Evolutionary conservation across 1,284 basidiomycete species (phyloP).

Genomic region (Trichosporon sp.): DNA sequence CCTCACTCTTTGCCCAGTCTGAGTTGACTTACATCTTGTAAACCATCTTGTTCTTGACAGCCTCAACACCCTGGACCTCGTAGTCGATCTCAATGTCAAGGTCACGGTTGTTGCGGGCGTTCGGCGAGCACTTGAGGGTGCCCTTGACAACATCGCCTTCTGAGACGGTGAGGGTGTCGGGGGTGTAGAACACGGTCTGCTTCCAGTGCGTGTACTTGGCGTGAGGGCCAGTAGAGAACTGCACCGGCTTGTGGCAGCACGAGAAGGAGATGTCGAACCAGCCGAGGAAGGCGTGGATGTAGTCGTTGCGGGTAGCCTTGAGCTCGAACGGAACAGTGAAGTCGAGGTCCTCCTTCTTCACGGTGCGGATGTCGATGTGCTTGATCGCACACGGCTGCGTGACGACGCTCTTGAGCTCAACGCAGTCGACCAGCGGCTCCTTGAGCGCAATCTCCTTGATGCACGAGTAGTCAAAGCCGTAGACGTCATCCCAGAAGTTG

Average conservation of each 20-base stretch:
- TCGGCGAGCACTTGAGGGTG: slow-evolving; percentile 69
- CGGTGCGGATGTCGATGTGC: slow-evolving; percentile 86
- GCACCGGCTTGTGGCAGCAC: slow-evolving; percentile 92
- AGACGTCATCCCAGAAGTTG: slow-evolving; percentile 99
- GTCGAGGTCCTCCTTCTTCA: slow-evolving; percentile 89
- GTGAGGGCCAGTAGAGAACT: slow-evolving; percentile 92
- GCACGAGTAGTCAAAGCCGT: slow-evolving; percentile 98
- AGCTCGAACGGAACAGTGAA: slow-evolving; percentile 79
- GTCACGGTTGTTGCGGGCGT: slow-evolving; percentile 84
- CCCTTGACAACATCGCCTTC: slow-evolving; percentile 70
- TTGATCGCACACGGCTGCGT: slow-evolving; percentile 83
- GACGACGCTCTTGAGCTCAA: slow-evolving; percentile 86
- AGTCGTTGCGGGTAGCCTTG: slow-evolving; percentile 83
- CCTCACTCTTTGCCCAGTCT: background rate
- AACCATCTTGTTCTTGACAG: slow-evolving; percentile 41
- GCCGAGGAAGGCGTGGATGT: slow-evolving; percentile 96
- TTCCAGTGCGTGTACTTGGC: slow-evolving; percentile 98
- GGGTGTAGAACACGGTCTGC: slow-evolving; percentile 96
- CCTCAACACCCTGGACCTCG: slow-evolving; percentile 51
- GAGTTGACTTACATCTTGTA: slow-evolving; percentile 51
- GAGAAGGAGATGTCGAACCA: slow-evolving; percentile 99
- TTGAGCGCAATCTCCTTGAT: slow-evolving; percentile 98
- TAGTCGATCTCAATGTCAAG: slow-evolving; percentile 81
- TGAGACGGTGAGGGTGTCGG: slow-evolving; percentile 56
- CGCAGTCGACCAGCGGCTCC: slow-evolving; percentile 96